Percentiles rank a stretch among this genome's conserved stretches.
Conservation (phyloP, 108 stramenopile genomes). For the Fistulifera pelliculosa region DNA sequence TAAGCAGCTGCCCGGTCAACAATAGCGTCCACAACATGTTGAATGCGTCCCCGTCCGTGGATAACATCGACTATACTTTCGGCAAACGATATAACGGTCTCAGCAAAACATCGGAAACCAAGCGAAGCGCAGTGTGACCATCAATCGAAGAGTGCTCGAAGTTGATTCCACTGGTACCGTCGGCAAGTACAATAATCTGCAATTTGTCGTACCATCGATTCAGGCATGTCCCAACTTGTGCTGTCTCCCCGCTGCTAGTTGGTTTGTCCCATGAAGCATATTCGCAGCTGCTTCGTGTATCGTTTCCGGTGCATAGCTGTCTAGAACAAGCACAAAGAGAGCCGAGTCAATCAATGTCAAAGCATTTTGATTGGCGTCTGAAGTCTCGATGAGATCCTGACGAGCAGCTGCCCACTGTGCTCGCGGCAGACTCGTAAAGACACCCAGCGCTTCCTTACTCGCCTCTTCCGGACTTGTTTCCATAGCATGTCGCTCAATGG, state of each 20-base stretch:
- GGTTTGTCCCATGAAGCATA: slow-evolving; percentile 78
- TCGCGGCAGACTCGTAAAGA: slow-evolving; percentile 66
- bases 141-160: slow-evolving; percentile 87
- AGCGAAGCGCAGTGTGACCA: slow-evolving; percentile 80
- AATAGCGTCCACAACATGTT: slow-evolving; percentile 53
- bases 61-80: slow-evolving; percentile 75
- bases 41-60: slow-evolving; percentile 41
- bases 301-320: slow-evolving; percentile 55
- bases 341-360: slow-evolving; percentile 70
- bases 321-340: slow-evolving; percentile 76
- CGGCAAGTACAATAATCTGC: slow-evolving; percentile 46
- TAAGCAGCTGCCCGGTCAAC: slow-evolving; percentile 37
- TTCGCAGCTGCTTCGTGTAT: slow-evolving; percentile 75
- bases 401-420: slow-evolving; percentile 69
- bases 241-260: slow-evolving; percentile 17
- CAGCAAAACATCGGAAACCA: slow-evolving; percentile 79
- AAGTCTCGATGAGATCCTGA: slow-evolving; percentile 14
- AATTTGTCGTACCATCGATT: slow-evolving; percentile 90
- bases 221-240: slow-evolving; percentile 62
- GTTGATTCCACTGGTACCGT: slow-evolving; percentile 58
- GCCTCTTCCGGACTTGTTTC: slow-evolving; percentile 21
- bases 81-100: slow-evolving; percentile 76
- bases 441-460: slow-evolving; percentile 46
- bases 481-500: slow-evolving; percentile 50
- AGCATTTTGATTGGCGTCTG: slow-evolving; percentile 37